Percentiles rank a stretch among this genome's conserved stretches.
Evolutionary conservation across 2,329 filamentous ascomycete species (phyloP).

Genomic region (Cyclaneusma minus): DNA sequence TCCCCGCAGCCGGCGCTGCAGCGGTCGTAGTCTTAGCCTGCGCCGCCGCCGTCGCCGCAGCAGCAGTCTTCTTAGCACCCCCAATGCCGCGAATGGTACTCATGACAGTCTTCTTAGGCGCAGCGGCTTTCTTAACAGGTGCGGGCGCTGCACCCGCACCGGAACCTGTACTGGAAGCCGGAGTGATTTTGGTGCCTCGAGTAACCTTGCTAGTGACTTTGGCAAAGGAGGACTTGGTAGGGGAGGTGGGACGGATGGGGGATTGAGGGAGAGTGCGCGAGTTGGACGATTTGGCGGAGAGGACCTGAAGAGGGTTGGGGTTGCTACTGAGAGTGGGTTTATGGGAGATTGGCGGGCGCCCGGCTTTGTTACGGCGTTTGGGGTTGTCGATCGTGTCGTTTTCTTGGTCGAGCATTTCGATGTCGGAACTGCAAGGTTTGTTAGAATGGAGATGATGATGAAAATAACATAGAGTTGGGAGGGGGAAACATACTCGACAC

Average conservation of each 20-base stretch:
- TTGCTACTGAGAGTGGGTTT: conserved; percentile 24
- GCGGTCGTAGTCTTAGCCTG: too few relatives aligned
- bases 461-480: conserved; percentile 6
- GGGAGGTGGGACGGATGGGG: conserved; percentile 23
- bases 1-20: conserved; percentile 13
- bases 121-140: conserved; percentile 39
- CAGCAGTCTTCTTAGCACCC: conserved; percentile 32
- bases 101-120: conserved; percentile 37
- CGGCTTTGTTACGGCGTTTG: conserved; percentile 43
- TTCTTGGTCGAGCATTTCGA: conserved; percentile 58
- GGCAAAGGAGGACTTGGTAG: conserved; percentile 39
- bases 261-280: conserved; percentile 31
- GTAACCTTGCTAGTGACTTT: conserved; percentile 40
- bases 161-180: conserved; percentile 23
- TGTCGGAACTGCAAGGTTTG: conserved; percentile 36
- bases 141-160: conserved; percentile 46
- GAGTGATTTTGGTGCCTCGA: conserved; percentile 40
- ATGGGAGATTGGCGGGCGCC: conserved; percentile 18
- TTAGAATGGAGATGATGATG: conserved; percentile 13
- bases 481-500: conserved; percentile 30
- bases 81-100: conserved; percentile 35
- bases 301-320: conserved; percentile 39
- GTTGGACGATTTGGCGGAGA: conserved; percentile 75
- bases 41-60: conserved; percentile 25
- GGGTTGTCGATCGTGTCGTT: conserved; percentile 52